Evolutionary conservation across 495 filamentous ascomycete species (phyloP).

Genomic region (Acidomyces sp.): DNA sequence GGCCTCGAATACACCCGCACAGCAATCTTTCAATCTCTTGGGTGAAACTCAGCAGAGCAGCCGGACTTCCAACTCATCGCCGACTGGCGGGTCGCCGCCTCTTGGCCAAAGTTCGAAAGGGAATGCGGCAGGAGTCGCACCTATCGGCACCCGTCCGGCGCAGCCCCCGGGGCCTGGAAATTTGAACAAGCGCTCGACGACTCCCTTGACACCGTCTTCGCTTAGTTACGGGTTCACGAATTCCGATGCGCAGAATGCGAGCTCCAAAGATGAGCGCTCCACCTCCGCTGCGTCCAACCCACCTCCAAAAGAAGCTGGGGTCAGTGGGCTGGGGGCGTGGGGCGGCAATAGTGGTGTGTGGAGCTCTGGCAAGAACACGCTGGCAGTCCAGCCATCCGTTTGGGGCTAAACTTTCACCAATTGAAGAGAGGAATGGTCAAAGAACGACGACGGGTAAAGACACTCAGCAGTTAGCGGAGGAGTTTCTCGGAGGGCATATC

Average conservation of each 20-base stretch:
- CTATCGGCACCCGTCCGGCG: conserved; percentile 80
- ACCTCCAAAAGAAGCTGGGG: conserved; percentile 23
- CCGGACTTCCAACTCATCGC: conserved; percentile 80
- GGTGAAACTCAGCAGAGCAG: conserved; percentile 63
- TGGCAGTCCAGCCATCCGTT: conserved; percentile 32
- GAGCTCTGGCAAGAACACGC: conserved; percentile 25
- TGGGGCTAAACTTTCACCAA: conserved; percentile 25
- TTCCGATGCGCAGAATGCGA: conserved; percentile 31
- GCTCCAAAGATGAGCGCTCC: conserved; percentile 40
- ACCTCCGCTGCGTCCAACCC: conserved; percentile 51
- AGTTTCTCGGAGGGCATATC: background rate
- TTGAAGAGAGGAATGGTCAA: background rate
- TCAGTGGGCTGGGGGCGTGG: conserved; percentile 22
- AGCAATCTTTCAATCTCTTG: conserved; percentile 51
- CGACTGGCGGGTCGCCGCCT: conserved; percentile 76
- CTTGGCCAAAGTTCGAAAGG: conserved; percentile 35
- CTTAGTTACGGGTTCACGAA: conserved; percentile 64
- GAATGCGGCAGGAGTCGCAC: conserved; percentile 58
- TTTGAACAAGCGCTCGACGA: conserved; percentile 75
- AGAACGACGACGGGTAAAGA: background rate
- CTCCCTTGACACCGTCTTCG: conserved; percentile 70
- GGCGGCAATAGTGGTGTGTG: conserved; percentile 29
- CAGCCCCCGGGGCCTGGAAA: conserved; percentile 37
- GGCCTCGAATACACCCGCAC: conserved; percentile 51
- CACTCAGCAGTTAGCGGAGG: background rate